Percentiles rank a stretch among this genome's conserved stretches.
phyloP scores from a whole-genome alignment of 148 eudicot genomes.

The Polygonum maritimum region DNA sequence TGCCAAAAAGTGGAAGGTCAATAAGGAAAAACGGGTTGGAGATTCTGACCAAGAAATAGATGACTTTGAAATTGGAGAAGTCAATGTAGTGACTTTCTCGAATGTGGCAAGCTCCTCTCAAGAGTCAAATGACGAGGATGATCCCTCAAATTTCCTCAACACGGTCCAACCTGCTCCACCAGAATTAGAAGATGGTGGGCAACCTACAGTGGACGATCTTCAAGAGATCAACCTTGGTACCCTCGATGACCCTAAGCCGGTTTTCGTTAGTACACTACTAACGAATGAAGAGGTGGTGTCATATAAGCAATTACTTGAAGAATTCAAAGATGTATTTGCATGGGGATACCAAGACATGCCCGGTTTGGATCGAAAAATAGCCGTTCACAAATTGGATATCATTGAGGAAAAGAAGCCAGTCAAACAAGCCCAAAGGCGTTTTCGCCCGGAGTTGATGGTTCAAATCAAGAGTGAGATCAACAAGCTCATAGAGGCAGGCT shows the following conservation, averaged over 20 bases:
- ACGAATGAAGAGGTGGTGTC: neutral
- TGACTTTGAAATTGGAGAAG: neutral
- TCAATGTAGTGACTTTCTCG: neutral
- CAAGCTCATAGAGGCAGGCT: neutral
- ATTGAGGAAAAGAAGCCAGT: neutral
- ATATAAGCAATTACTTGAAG: neutral
- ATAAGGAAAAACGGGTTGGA: no score
- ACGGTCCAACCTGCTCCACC: neutral
- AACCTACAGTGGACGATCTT: neutral
- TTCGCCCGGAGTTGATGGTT: neutral
- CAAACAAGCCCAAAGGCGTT: neutral
- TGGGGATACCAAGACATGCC: neutral
- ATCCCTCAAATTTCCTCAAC: neutral
- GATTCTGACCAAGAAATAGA: no score
- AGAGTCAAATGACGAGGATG: no score
- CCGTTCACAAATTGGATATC: neutral
- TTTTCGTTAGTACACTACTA: neutral
- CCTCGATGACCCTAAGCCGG: neutral
- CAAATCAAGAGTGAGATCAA: neutral
- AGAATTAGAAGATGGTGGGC: neutral
- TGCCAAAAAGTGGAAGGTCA: no score
- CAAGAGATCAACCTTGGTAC: neutral
- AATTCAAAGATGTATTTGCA: conserved; percentile 9
- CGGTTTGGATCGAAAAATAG: neutral
- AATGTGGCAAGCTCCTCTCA: neutral